These are phyloP conservation scores for Leccinum fallax DNA, from an alignment of 1,284 basidiomycete species.

Conservation along the genomic window DNA sequence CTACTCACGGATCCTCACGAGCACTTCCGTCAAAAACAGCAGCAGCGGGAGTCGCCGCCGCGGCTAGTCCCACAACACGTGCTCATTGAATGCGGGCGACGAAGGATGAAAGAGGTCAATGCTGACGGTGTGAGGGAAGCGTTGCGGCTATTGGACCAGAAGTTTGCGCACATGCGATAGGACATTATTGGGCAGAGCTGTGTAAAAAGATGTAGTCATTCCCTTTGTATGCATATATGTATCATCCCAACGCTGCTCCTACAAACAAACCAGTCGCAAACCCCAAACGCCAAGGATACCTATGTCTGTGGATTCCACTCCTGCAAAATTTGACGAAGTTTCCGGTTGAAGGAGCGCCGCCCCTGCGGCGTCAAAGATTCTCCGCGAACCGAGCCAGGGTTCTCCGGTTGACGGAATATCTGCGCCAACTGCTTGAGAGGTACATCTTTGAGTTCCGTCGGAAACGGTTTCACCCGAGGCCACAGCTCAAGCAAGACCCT, in stretches of 20 bases:
- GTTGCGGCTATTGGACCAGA: conserved; percentile 74
- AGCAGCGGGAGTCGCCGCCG: conserved; percentile 46
- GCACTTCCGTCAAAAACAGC: conserved; percentile 50
- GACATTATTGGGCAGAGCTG: not conserved
- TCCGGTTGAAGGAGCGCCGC: conserved; percentile 36
- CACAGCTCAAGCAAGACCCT: conserved; percentile 61
- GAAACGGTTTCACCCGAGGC: conserved; percentile 64
- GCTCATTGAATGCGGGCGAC: conserved; percentile 59
- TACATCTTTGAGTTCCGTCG: conserved; percentile 43
- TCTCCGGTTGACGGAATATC: conserved; percentile 40
- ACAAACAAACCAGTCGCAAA: not conserved
- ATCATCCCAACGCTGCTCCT: conserved; percentile 6
- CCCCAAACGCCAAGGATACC: not conserved
- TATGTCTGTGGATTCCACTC: conserved; percentile 24
- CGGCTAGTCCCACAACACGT: conserved; percentile 61
- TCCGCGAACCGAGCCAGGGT: conserved; percentile 4
- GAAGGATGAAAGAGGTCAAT: conserved; percentile 71
- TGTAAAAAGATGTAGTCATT: not conserved
- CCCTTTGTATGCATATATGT: not conserved
- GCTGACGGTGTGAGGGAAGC: conserved; percentile 79
- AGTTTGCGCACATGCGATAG: conserved; percentile 48
- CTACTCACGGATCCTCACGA: conserved; percentile 57
- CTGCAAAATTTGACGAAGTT: conserved; percentile 26
- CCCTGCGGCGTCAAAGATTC: conserved; percentile 29
- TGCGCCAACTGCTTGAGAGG: conserved; percentile 47